Evolutionary conservation across 345 rosid genomes (phyloP).

Genomic region (Lumnitzera littorea): DNA sequence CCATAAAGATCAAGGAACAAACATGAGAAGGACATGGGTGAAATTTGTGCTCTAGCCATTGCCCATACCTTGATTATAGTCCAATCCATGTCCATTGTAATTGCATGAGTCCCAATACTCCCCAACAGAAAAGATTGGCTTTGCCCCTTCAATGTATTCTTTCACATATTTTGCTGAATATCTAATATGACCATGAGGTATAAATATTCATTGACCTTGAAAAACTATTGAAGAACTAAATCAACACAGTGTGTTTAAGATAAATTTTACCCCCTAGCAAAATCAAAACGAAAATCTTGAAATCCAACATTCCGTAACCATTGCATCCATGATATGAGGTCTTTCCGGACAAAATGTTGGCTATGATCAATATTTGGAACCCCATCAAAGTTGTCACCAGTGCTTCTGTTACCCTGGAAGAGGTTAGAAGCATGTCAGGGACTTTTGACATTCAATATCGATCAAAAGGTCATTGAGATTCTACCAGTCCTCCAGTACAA

Average conservation of each 20-base stretch:
- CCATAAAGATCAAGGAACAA: not conserved
- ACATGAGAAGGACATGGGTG: not conserved
- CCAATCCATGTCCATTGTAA: not conserved
- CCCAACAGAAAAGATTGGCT: conserved; percentile 9
- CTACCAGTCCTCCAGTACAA: conserved; percentile 86
- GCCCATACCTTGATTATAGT: conserved; percentile 2
- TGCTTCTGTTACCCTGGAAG: conserved; percentile 69
- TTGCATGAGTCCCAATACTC: conserved; percentile 10
- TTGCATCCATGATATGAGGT: conserved; percentile 65
- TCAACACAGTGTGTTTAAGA: too few species aligned
- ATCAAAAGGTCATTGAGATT: not conserved
- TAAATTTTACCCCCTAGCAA: conserved; percentile 63
- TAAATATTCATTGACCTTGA: conserved; percentile 1
- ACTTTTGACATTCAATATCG: too few species aligned
- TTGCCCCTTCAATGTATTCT: conserved; percentile 4
- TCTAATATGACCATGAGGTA: conserved; percentile 6
- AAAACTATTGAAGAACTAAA: too few species aligned
- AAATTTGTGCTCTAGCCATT: not conserved
- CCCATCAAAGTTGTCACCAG: conserved; percentile 88
- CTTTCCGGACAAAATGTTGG: conserved; percentile 83
- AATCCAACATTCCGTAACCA: conserved; percentile 68
- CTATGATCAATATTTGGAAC: conserved; percentile 91
- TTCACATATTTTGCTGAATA: conserved; percentile 4
- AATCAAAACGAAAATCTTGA: conserved; percentile 93
- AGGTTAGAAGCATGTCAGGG: not conserved